Base-by-base conservation (phyloP, 2,329 filamentous ascomycete species). In the Dactylellina leptospora region DNA sequence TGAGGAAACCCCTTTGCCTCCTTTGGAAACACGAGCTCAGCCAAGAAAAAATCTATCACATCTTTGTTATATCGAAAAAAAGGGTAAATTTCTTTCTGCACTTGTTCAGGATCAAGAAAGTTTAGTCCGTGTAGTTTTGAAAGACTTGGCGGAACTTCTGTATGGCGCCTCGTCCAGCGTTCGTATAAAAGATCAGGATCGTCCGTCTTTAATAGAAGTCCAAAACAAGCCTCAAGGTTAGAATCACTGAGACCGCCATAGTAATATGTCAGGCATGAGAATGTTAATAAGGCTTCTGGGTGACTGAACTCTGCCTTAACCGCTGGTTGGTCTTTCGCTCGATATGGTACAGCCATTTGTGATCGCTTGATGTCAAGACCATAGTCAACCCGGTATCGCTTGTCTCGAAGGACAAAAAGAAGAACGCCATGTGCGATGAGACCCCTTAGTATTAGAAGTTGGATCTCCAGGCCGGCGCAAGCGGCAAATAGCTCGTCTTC, bases 351-450 rank as follows among this genome's bases (percentile, higher is more conserved):
- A 0, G 84, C 84, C 0, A 89, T 80, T 0, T 82, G 83, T 0
- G 74, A 74, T 2, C 85, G 78, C 0, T 73, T 76, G 16, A 10
- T 18, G 75, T 86, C 83, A 0, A 85, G 79, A 0, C 88, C 88
- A 66, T 87, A 91, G 59, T 89, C 84, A 0, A 91, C 87, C 2
- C 84, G 79, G 85, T 85, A 91, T 1, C 87, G 80, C 74, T 90
- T 90, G 8, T 83, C 78, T 0, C 78, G 77, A 0, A 90, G 79
- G 0, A 80, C 80, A 63, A 87, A 88, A 0, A 75, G 75, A 0
- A 90, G 75, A 0, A 90, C 79, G 0, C 86, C 84, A 0, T 81
- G 77, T 0, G 85, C 84, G 4, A 90, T 77, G 0, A 90, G 80
- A 0, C 88, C 84, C 23, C 85, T 80, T 0, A 88, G 75, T 0